These are phyloP conservation scores for Russula vinacea DNA, from an alignment of 768 basidiomycete genomes.

Conservation along the genomic window DNA sequence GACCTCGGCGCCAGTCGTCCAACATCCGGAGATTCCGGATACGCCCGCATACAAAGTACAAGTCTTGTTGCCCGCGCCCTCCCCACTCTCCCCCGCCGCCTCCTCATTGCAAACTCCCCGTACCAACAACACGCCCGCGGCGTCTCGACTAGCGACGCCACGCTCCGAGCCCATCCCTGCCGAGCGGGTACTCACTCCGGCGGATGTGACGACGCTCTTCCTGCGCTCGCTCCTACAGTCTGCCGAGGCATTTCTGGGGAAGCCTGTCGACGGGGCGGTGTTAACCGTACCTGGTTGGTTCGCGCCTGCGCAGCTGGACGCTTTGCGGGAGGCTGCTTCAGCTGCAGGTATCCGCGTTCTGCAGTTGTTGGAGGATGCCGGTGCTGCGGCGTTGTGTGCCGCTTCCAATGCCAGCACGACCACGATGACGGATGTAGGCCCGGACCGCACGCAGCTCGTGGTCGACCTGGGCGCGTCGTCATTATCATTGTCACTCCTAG, in stretches of 20 bases:
- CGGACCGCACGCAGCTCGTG: constrained; percentile 74
- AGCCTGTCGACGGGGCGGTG: constrained; percentile 73
- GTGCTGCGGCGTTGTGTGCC: constrained; percentile 64
- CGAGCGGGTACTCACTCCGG: constrained; percentile 72
- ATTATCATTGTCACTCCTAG: constrained; percentile 64
- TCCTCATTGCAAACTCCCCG: constrained; percentile 45
- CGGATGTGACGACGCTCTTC: constrained; percentile 84
- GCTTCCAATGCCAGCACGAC: constrained; percentile 33
- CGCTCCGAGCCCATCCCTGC: constrained; percentile 65
- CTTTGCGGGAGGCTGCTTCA: constrained; percentile 67
- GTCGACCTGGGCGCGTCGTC: constrained; percentile 80
- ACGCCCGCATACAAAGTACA: constrained; percentile 82
- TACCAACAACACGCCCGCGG: constrained; percentile 53
- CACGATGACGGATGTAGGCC: constrained; percentile 39
- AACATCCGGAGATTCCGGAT: constrained; percentile 67
- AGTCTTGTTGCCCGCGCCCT: constrained; percentile 73
- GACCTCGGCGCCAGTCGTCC: constrained; percentile 67
- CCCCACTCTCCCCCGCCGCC: constrained; percentile 50
- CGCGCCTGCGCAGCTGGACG: constrained; percentile 60
- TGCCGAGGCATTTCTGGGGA: constrained; percentile 88
- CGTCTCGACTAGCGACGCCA: constrained; percentile 67
- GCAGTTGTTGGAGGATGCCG: constrained; percentile 85
- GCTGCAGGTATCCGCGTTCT: constrained; percentile 81
- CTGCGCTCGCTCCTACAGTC: constrained; percentile 78
- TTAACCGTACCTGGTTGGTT: constrained; percentile 81